These are phyloP conservation scores for Aspergillaceae sp. DNA, from an alignment of 2,329 filamentous ascomycete species.

Conservation along the genomic window DNA sequence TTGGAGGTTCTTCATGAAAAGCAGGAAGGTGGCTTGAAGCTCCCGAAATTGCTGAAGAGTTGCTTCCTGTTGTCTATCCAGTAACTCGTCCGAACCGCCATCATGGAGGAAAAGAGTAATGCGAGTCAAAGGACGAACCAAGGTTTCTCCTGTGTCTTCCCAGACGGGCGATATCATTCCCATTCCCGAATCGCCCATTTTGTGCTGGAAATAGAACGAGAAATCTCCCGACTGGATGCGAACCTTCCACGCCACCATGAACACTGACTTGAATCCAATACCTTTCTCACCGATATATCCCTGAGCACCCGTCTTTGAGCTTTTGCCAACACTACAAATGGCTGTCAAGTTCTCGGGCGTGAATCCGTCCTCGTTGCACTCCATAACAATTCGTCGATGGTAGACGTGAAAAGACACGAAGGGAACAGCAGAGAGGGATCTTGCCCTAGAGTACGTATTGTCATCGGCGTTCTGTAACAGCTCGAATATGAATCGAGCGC, in stretches of 20 bases:
- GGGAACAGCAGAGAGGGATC: slow-evolving; percentile 5
- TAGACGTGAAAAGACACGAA: slow-evolving; percentile 14
- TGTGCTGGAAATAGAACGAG: slow-evolving; percentile 30
- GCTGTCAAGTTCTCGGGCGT: slow-evolving; percentile 25
- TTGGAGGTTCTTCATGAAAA: slow-evolving; percentile 38
- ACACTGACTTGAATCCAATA: slow-evolving; percentile 31
- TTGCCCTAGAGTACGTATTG: slow-evolving; percentile 20
- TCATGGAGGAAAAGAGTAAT: slow-evolving; percentile 27
- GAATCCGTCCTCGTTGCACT: slow-evolving; percentile 39
- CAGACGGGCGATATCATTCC: slow-evolving; percentile 45
- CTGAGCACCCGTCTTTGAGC: slow-evolving; percentile 27
- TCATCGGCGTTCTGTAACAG: slow-evolving; percentile 40
- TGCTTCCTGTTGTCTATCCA: slow-evolving; percentile 2
- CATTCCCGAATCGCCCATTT: slow-evolving; percentile 36
- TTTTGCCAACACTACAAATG: slow-evolving; percentile 30
- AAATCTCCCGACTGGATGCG: slow-evolving; percentile 33
- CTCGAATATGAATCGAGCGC: slow-evolving; percentile 22
- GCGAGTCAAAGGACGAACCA: slow-evolving; percentile 18
- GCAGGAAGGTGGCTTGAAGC: slow-evolving; percentile 31
- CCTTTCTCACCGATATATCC: slow-evolving; percentile 27
- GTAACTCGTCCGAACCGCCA: slow-evolving; percentile 19
- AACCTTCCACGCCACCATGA: slow-evolving; percentile 27
- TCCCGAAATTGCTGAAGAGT: slow-evolving; percentile 13
- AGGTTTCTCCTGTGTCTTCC: slow-evolving; percentile 3
- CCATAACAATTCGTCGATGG: slow-evolving; percentile 30